Conservation (phyloP, 768 basidiomycete genomes). For the Leucocoprinus leucothites region DNA sequence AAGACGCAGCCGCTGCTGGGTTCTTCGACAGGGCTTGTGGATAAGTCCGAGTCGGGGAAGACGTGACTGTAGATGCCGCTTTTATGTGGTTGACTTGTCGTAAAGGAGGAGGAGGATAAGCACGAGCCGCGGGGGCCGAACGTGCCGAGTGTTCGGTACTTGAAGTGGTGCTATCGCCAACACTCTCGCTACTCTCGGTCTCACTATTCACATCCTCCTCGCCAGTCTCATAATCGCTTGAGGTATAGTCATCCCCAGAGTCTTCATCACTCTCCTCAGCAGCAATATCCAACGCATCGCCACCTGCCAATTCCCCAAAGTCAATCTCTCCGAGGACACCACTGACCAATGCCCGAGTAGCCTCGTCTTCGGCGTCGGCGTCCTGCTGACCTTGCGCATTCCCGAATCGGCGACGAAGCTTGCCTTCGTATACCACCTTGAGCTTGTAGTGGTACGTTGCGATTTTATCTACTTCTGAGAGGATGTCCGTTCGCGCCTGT, state of each 20-base stretch:
- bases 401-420: slow-evolving; percentile 82
- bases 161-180: slow-evolving; percentile 22
- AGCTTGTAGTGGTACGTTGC: slow-evolving; percentile 92
- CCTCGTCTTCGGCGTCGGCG: slow-evolving; percentile 77
- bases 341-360: slow-evolving; percentile 75
- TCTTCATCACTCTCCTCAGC: slow-evolving; percentile 63
- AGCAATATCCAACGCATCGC: slow-evolving; percentile 77
- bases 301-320: slow-evolving; percentile 75
- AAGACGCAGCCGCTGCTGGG: background rate
- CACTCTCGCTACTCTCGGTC: slow-evolving; percentile 16
- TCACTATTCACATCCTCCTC: slow-evolving; percentile 18
- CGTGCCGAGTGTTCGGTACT: slow-evolving; percentile 17
- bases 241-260: slow-evolving; percentile 39
- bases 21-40: slow-evolving; percentile 15
- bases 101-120: slow-evolving; percentile 1
- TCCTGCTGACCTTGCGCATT: slow-evolving; percentile 45
- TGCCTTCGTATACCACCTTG: slow-evolving; percentile 91
- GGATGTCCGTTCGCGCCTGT: slow-evolving; percentile 68
- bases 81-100: slow-evolving; percentile 3
- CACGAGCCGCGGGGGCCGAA: background rate
- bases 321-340: slow-evolving; percentile 79
- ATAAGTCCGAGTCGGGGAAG: slow-evolving; percentile 3
- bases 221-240: slow-evolving; percentile 38
- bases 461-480: slow-evolving; percentile 86
- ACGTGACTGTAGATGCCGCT: slow-evolving; percentile 9